These are phyloP conservation scores for Groenewaldozyma salmanticensis DNA, from an alignment of 805 yeast species.

Conservation along the genomic window DNA sequence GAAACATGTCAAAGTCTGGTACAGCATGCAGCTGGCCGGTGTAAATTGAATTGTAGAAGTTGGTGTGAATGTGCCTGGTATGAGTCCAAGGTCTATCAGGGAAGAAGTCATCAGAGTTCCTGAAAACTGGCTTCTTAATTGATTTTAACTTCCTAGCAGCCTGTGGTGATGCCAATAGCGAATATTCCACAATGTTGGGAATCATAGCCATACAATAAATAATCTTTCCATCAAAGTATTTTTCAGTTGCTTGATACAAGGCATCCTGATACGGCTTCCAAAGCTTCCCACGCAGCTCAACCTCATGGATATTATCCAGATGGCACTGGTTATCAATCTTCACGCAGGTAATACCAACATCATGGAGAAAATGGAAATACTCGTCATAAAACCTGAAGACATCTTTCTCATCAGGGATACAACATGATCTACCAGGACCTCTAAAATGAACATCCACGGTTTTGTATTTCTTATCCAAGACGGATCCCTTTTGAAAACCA, in stretches of 20 bases:
- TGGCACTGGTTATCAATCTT: constrained; percentile 24
- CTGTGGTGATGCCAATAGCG: constrained; percentile 1
- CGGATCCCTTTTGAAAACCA: constrained; percentile 20
- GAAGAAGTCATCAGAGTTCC: constrained; percentile 26
- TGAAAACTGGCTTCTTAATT: constrained; percentile 15
- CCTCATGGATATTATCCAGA: constrained; percentile 17
- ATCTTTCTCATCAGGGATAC: constrained; percentile 5
- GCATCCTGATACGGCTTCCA: constrained; percentile 21
- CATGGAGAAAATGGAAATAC: constrained; percentile 19
- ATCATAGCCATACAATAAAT: constrained; percentile 25
- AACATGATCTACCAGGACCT: constrained; percentile 2
- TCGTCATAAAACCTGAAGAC: constrained; percentile 19
- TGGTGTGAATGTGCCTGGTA: constrained; percentile 24
- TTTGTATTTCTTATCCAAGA: constrained; percentile 15
- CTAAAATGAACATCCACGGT: constrained; percentile 8
- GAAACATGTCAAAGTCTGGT: constrained; percentile 27
- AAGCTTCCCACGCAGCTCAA: constrained; percentile 8
- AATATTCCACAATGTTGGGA: constrained; percentile 14
- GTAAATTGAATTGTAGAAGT: constrained; percentile 18
- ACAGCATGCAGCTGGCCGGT: constrained; percentile 17
- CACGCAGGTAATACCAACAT: constrained; percentile 20
- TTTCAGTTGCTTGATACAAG: constrained; percentile 14
- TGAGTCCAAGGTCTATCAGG: constrained; percentile 21
- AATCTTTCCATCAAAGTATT: constrained; percentile 17
- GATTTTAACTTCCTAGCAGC: not conserved